phyloP scores from a whole-genome alignment of 805 yeast species.

The Kluyveromyces siamensis region DNA sequence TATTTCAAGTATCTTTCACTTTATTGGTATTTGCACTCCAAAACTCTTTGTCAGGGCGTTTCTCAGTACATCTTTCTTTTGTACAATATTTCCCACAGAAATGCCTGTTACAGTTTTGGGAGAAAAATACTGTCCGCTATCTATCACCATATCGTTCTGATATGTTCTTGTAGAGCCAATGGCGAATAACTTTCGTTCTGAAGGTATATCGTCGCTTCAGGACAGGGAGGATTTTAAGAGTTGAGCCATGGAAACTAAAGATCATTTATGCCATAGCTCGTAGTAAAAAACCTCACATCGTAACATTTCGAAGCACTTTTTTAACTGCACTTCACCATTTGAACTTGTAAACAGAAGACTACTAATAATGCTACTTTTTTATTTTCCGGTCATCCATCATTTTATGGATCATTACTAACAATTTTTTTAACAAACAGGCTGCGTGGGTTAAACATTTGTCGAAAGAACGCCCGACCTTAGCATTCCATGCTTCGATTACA shows the following conservation, averaged over 20 bases:
- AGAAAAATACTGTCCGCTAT: constrained; percentile 60
- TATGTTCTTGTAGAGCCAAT: constrained; percentile 29
- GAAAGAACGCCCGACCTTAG: constrained; percentile 85
- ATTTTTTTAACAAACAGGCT: constrained; percentile 45
- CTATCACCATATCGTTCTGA: constrained; percentile 31
- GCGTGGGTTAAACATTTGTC: constrained; percentile 97
- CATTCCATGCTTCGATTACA: constrained; percentile 96
- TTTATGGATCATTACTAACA: constrained; percentile 5
- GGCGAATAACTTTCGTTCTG: constrained; percentile 38
- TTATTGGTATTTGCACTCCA: constrained; percentile 36
- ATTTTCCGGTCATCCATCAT: constrained; percentile 3
- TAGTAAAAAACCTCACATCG: constrained; percentile 82
- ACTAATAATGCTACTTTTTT: constrained; percentile 7
- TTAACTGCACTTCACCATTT: neutral
- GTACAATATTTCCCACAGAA: constrained; percentile 35
- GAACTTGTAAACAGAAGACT: neutral
- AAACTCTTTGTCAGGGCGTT: constrained; percentile 79
- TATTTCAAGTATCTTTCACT: neutral
- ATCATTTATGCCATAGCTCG: constrained; percentile 38
- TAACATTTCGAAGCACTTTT: neutral
- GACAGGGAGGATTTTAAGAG: constrained; percentile 54
- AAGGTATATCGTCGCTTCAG: constrained; percentile 35
- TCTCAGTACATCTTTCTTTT: constrained; percentile 21
- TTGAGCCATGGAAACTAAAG: constrained; percentile 44
- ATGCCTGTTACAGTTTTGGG: constrained; percentile 98